Evolutionary conservation across 257 asterid species (phyloP), one percentile per base, ranked within the genome.

Genomic region (Datura wrightii): DNA sequence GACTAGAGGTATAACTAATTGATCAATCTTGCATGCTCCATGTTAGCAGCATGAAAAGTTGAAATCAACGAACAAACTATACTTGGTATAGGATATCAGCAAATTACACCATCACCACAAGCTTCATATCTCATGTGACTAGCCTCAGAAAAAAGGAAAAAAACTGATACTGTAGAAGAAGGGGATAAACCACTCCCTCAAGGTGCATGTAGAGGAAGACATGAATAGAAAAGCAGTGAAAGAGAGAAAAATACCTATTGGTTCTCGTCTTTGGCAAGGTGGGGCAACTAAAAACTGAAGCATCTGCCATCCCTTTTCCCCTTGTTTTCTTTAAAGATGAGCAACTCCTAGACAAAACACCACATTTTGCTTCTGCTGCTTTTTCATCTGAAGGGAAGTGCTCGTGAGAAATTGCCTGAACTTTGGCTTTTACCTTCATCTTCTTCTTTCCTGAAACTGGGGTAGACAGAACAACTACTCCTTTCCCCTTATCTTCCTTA

Each of bases 281-380:
- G 69, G 96, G 94, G 92, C 96, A 92, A 84, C 96, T 94, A 58
- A 85, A 89, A 80, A 85, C 83, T 71, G 91, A 90, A 31, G 79
- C 48, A 63, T 78, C 93, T 69, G 42, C 87, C 80, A 54, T 89
- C 82, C 84, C 82, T 85, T 83, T 89, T 84, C 37, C 89, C 86
- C 67, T 65, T 79, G 78, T 89, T 86, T 85, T 88, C 83, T 79
- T 85, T 19, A 53, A 82, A 79, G 88, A 82, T 11, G 59, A 74
- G 63, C 53, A 52, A 54, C 74, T 76, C 44, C 62, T 53, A 10
- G 66, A 19, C 82, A 42, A 84, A 71, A 82, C 82, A 78, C 63
- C 79, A 82, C 46, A 65, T 79, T 83, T 52, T 62, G 81, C 37
- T 39, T 56, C 31, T 13, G 76, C 56, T n/a, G 65, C 37, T n/a